phyloP scores from a whole-genome alignment of 345 rosid species.

The Euclidium syriacum region DNA sequence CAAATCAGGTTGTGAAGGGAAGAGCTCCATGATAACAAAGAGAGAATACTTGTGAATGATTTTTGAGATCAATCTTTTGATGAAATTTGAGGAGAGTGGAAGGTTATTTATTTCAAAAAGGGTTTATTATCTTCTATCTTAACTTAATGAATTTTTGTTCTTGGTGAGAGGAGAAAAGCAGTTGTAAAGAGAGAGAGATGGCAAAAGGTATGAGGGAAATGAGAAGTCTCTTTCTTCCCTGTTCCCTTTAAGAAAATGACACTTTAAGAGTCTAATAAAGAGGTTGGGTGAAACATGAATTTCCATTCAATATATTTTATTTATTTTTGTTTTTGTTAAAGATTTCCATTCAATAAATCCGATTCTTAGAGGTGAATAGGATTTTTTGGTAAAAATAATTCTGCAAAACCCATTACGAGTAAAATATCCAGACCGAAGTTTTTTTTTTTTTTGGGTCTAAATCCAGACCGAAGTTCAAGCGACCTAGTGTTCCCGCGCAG shows the following conservation, averaged over 20 bases:
- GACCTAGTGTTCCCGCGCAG: no score
- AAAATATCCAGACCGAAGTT: no score
- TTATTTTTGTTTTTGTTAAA: no score
- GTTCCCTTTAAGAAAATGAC: constrained; percentile 36
- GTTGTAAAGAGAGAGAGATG: constrained; percentile 24
- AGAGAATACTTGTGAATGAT: neutral
- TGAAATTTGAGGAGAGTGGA: constrained; percentile 4
- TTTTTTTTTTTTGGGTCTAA: no score
- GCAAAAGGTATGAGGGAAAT: constrained; percentile 29
- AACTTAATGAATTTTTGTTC: constrained; percentile 21
- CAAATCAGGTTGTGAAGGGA: constrained; percentile 33
- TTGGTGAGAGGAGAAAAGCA: constrained; percentile 27
- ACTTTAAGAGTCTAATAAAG: constrained; percentile 30
- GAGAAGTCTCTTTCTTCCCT: constrained; percentile 36
- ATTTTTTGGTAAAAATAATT: no score
- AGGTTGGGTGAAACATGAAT: constrained; percentile 35
- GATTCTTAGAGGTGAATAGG: no score
- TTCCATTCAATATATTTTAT: no score
- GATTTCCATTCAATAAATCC: no score
- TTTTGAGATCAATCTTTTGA: constrained; percentile 9
- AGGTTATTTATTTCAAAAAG: constrained; percentile 15
- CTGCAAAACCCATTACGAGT: no score
- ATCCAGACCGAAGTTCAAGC: no score
- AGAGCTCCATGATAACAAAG: constrained; percentile 30
- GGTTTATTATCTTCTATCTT: constrained; percentile 1